Conservation (phyloP, 2,329 filamentous ascomycete species). For the Annulohypoxylon truncatum region DNA sequence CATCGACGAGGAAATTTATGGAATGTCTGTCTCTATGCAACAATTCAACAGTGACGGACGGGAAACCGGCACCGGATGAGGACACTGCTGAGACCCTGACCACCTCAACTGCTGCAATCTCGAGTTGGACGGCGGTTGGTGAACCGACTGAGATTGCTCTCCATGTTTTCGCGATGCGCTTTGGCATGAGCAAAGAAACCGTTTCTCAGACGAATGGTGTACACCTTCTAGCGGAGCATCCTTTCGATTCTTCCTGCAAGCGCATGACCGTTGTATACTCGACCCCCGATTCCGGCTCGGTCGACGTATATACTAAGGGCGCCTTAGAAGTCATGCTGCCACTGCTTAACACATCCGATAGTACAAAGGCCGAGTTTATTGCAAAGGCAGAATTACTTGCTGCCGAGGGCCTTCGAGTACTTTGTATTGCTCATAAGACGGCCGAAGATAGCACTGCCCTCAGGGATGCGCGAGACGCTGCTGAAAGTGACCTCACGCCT, state of each 20-base stretch:
- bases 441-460: slow-evolving; percentile 54
- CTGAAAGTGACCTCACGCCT: slow-evolving; percentile 70
- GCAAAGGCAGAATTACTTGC: slow-evolving; percentile 67
- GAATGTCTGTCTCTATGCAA: slow-evolving; percentile 72
- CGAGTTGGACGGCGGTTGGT: slow-evolving; percentile 69
- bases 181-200: slow-evolving; percentile 63
- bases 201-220: slow-evolving; percentile 54
- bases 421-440: slow-evolving; percentile 70
- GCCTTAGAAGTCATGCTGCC: slow-evolving; percentile 68
- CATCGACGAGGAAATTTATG: slow-evolving; percentile 60
- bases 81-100: slow-evolving; percentile 61
- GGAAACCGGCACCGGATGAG: slow-evolving; percentile 52
- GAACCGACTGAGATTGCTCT: slow-evolving; percentile 80
- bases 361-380: slow-evolving; percentile 59
- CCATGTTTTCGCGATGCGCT: slow-evolving; percentile 78
- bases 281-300: slow-evolving; percentile 50
- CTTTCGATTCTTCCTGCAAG: slow-evolving; percentile 79
- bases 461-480: slow-evolving; percentile 60
- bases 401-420: slow-evolving; percentile 73
- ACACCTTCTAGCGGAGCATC: slow-evolving; percentile 71
- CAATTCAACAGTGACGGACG: slow-evolving; percentile 63
- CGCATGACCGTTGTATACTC: slow-evolving; percentile 78
- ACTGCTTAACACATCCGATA: slow-evolving; percentile 60
- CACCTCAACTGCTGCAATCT: slow-evolving; percentile 58
- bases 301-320: slow-evolving; percentile 67